phyloP scores from a whole-genome alignment of 495 filamentous ascomycete species.

The Penicillium odoratum region DNA sequence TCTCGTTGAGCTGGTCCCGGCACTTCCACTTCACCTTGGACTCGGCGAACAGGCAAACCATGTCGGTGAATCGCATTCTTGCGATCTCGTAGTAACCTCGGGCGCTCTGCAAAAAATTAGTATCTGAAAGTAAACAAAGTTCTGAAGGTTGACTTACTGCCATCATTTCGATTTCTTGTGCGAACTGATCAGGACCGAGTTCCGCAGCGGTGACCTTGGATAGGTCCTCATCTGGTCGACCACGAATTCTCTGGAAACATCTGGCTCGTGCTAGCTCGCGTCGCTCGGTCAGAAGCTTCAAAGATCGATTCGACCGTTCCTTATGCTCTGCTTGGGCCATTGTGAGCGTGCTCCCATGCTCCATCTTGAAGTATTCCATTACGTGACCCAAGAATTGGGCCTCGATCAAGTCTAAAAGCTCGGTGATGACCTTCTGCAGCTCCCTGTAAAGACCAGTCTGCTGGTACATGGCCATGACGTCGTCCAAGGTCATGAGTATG shows the following conservation, averaged over 20 bases:
- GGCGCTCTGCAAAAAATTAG: conserved; percentile 30
- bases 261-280: conserved; percentile 18
- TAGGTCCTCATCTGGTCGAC: conserved; percentile 8
- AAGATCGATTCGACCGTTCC: conserved; percentile 9
- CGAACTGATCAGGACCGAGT: conserved; percentile 44
- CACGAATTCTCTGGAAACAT: conserved; percentile 16
- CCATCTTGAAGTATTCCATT: conserved; percentile 26
- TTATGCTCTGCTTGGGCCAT: conserved; percentile 30
- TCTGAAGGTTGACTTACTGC: conserved; percentile 34
- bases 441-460: conserved; percentile 40
- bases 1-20: conserved; percentile 32
- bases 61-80: conserved; percentile 48
- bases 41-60: conserved; percentile 47
- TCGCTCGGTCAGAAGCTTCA: background rate
- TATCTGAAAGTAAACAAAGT: background rate
- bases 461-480: conserved; percentile 36
- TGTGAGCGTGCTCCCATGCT: conserved; percentile 36
- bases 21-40: conserved; percentile 48
- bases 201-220: conserved; percentile 26
- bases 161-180: conserved; percentile 51
- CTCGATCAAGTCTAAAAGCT: conserved; percentile 27
- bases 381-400: conserved; percentile 25
- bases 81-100: conserved; percentile 57
- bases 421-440: conserved; percentile 27
- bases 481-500: conserved; percentile 30